Evolutionary conservation across 2,329 filamentous ascomycete species (phyloP).

Genomic region (Xylaria hypoxylon): DNA sequence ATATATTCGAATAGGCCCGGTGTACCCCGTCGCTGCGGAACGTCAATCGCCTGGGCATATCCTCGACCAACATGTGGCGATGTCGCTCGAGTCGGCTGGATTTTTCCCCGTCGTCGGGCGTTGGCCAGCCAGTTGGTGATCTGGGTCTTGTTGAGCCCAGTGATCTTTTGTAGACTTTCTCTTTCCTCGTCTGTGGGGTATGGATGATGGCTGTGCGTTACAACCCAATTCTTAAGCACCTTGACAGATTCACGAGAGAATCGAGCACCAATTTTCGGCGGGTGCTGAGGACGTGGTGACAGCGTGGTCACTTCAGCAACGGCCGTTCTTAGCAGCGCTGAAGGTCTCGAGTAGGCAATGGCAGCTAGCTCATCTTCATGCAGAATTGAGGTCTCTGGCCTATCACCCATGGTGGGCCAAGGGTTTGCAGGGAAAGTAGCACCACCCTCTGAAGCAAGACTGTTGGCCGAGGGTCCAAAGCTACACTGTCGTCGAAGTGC

Average conservation of each 20-base stretch:
- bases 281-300: constrained; percentile 45
- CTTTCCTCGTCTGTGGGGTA: constrained; percentile 92
- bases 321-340: constrained; percentile 31
- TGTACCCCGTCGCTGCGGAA: constrained; percentile 71
- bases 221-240: constrained; percentile 86
- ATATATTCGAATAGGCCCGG: constrained; percentile 63
- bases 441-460: constrained; percentile 50
- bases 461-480: constrained; percentile 57
- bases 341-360: constrained; percentile 41
- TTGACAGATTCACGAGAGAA: constrained; percentile 85
- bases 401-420: constrained; percentile 59
- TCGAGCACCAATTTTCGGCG: constrained; percentile 75
- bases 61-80: constrained; percentile 75
- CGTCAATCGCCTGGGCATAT: constrained; percentile 75
- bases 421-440: constrained; percentile 59
- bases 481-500: constrained; percentile 70
- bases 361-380: constrained; percentile 53
- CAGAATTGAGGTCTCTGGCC: constrained; percentile 55
- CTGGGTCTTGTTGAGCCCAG: constrained; percentile 83
- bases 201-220: constrained; percentile 81
- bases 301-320: constrained; percentile 46
- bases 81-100: constrained; percentile 72
- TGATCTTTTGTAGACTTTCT: constrained; percentile 79
- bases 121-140: constrained; percentile 95
- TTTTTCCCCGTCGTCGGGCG: constrained; percentile 84